These are phyloP conservation scores for Mimosa pudica DNA, from an alignment of 306 rosid genomes.

Conservation along the genomic window DNA sequence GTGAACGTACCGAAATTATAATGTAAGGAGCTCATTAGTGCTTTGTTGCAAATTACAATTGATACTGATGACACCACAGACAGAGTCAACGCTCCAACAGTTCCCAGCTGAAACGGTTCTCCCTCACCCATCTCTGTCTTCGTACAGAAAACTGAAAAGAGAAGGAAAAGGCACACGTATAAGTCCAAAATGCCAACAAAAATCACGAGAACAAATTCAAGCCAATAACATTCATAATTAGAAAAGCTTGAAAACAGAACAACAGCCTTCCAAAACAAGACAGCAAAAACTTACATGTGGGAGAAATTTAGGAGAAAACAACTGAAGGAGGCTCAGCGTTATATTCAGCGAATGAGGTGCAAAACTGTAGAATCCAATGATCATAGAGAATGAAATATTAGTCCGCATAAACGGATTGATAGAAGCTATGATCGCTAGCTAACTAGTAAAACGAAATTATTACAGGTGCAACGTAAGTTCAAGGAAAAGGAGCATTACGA, in stretches of 20 bases:
- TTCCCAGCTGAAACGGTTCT: constrained; percentile 78
- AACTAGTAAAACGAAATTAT: constrained; percentile 4
- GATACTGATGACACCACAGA: constrained; percentile 88
- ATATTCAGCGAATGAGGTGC: constrained; percentile 10
- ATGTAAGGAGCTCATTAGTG: constrained; percentile 73
- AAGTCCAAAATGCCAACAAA: not conserved
- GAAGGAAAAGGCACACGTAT: constrained; percentile 9
- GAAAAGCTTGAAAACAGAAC: constrained; percentile 26
- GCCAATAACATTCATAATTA: constrained; percentile 4
- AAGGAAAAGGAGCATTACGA: not conserved
- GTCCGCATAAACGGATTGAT: not conserved
- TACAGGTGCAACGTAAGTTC: constrained; percentile 14
- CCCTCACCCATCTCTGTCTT: constrained; percentile 71
- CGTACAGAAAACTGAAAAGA: constrained; percentile 30
- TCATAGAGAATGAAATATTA: not conserved
- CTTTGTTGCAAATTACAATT: constrained; percentile 87
- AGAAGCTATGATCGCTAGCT: not conserved
- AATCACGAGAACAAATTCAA: constrained; percentile 14
- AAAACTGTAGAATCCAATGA: constrained; percentile 25
- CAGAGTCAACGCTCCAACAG: constrained; percentile 84
- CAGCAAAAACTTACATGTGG: not conserved
- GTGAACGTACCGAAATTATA: constrained; percentile 66
- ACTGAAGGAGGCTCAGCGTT: constrained; percentile 25
- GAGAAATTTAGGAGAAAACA: constrained; percentile 21
- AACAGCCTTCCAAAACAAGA: constrained; percentile 27